phyloP scores from a whole-genome alignment of 495 filamentous ascomycete genomes.

The Hypoxylon rickii region DNA sequence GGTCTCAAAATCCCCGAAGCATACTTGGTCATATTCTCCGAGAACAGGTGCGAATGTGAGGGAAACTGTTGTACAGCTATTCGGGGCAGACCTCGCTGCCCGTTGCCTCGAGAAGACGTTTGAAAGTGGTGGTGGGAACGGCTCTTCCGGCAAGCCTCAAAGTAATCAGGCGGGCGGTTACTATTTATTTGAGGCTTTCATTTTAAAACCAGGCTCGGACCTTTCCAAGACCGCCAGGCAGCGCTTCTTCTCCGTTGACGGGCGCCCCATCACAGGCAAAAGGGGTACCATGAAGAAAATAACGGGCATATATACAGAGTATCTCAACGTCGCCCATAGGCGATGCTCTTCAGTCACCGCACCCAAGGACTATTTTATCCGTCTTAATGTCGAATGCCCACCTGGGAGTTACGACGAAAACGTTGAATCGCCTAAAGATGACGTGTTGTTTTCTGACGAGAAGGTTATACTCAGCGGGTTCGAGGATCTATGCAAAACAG shows the following conservation, averaged over 20 bases:
- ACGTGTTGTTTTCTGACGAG: constrained; percentile 76
- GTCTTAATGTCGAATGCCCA: constrained; percentile 73
- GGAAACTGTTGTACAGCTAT: constrained; percentile 71
- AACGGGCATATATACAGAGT: constrained; percentile 43
- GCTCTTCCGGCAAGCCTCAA: neutral
- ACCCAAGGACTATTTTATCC: constrained; percentile 70
- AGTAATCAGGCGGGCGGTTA: neutral
- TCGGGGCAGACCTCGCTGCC: constrained; percentile 68
- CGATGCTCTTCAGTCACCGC: constrained; percentile 8
- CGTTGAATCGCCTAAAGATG: constrained; percentile 88
- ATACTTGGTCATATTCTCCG: constrained; percentile 75
- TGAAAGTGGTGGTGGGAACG: neutral
- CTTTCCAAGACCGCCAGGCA: constrained; percentile 59
- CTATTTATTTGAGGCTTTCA: constrained; percentile 57
- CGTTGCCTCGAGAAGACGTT: constrained; percentile 43
- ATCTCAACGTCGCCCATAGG: constrained; percentile 11
- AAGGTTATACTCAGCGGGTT: constrained; percentile 53
- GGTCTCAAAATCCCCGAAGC: constrained; percentile 65
- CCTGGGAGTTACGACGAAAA: constrained; percentile 81
- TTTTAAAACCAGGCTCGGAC: constrained; percentile 60
- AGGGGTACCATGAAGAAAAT: constrained; percentile 72
- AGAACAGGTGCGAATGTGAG: constrained; percentile 54
- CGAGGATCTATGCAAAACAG: constrained; percentile 57
- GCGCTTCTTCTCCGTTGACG: constrained; percentile 77
- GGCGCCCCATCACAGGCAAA: constrained; percentile 68